Evolutionary conservation across 306 rosid genomes (phyloP).

Genomic region (Macrotyloma uniflorum): DNA sequence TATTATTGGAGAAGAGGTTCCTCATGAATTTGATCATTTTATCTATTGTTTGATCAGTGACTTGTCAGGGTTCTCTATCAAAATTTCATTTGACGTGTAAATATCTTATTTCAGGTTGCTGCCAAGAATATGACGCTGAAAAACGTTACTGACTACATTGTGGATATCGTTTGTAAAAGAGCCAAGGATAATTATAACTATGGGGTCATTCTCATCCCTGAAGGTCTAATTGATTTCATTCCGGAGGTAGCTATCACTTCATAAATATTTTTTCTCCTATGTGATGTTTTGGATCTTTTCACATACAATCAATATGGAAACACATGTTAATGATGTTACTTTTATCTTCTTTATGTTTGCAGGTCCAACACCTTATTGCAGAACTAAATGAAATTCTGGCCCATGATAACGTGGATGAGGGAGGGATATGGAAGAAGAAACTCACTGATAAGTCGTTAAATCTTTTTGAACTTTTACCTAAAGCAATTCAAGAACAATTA

Average conservation of each 20-base stretch:
- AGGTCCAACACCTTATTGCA: slow-evolving; percentile 92
- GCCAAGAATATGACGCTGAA: slow-evolving; percentile 87
- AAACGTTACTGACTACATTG: slow-evolving; percentile 92
- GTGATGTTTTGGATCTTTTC: slow-evolving; percentile 8
- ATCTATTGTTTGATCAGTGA: slow-evolving; percentile 20
- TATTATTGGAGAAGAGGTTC: slow-evolving; percentile 90
- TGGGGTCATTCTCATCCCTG: slow-evolving; percentile 97
- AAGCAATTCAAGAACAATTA: slow-evolving; percentile 90
- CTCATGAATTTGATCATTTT: slow-evolving; percentile 30
- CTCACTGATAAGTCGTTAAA: slow-evolving; percentile 75
- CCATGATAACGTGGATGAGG: slow-evolving; percentile 76
- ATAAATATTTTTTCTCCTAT: slow-evolving; percentile 2
- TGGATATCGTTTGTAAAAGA: slow-evolving; percentile 77
- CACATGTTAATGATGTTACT: background rate
- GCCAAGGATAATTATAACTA: slow-evolving; percentile 84
- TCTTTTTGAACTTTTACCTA: slow-evolving; percentile 89
- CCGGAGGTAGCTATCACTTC: slow-evolving; percentile 74
- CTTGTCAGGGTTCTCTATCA: background rate
- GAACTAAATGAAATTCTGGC: slow-evolving; percentile 97
- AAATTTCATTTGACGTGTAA: slow-evolving; percentile 32
- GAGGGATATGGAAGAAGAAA: slow-evolving; percentile 88
- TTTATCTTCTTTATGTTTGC: slow-evolving; percentile 35
- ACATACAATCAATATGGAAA: slow-evolving; percentile 13
- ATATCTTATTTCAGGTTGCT: slow-evolving; percentile 75
- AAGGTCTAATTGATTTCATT: slow-evolving; percentile 98